Evolutionary conservation across 139 green algal genomes (phyloP).

Genomic region (Closterium sp.): DNA sequence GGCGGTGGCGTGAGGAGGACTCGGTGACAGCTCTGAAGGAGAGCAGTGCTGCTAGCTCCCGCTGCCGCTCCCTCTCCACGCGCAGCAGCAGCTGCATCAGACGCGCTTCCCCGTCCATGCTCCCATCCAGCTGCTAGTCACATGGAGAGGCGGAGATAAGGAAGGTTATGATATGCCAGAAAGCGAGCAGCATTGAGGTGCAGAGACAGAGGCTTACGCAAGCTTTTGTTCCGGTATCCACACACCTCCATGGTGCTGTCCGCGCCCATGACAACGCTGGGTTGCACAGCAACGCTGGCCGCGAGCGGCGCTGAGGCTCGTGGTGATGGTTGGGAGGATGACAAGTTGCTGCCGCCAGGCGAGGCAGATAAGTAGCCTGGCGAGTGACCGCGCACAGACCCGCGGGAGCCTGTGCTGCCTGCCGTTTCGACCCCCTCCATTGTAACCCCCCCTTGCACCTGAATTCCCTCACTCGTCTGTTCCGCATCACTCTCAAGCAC

Average conservation of each 20-base stretch:
- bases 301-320: neutral
- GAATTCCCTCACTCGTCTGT: neutral
- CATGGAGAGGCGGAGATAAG: neutral
- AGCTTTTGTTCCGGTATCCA: neutral
- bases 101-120: neutral
- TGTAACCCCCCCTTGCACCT: neutral
- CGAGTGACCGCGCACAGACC: neutral
- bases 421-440: neutral
- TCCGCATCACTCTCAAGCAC: neutral
- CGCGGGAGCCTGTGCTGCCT: neutral
- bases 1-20: neutral
- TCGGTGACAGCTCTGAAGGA: constrained; percentile 2
- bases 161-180: neutral
- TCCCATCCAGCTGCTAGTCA: constrained; percentile 14
- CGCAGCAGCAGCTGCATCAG: constrained; percentile 3
- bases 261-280: neutral
- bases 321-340: neutral
- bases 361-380: neutral
- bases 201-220: neutral
- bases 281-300: neutral
- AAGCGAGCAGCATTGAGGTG: neutral
- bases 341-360: neutral
- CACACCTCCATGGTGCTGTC: neutral
- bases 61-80: constrained; percentile 9
- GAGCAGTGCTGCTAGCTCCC: constrained; percentile 2